Percentiles rank a stretch among this genome's conserved stretches.
phyloP scores from a whole-genome alignment of 441 rosid genomes.

The Rhodomyrtus psidioides region DNA sequence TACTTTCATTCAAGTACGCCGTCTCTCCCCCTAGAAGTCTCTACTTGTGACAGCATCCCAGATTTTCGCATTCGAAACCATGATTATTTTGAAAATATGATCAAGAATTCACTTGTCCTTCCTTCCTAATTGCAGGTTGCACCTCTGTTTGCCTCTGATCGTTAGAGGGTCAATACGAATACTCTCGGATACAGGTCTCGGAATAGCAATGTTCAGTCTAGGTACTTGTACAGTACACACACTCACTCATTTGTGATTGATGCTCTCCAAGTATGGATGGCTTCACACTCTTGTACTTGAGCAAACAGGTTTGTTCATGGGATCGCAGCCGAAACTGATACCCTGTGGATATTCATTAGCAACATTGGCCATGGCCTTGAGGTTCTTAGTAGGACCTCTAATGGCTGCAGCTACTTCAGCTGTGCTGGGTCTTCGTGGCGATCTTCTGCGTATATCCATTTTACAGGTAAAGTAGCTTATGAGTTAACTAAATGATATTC shows the following conservation, averaged over 20 bases:
- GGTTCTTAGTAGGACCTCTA: slow-evolving; percentile 1
- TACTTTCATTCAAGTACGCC: background rate
- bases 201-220: slow-evolving; percentile 5
- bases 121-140: background rate
- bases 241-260: background rate
- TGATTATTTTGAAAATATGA: background rate
- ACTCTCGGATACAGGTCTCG: slow-evolving; percentile 6
- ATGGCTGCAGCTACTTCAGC: background rate
- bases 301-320: slow-evolving; percentile 2
- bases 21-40: background rate
- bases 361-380: background rate
- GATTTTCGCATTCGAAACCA: background rate
- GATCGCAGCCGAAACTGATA: background rate
- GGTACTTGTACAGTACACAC: background rate
- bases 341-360: background rate
- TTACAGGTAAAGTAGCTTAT: background rate
- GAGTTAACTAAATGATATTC: background rate
- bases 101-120: background rate
- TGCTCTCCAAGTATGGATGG: background rate
- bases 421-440: background rate
- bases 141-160: background rate
- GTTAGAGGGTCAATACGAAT: background rate
- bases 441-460: background rate
- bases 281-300: background rate
- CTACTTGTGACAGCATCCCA: background rate